Conservation (phyloP, 441 rosid species). For the Cnidoscolus chayamansa region DNA sequence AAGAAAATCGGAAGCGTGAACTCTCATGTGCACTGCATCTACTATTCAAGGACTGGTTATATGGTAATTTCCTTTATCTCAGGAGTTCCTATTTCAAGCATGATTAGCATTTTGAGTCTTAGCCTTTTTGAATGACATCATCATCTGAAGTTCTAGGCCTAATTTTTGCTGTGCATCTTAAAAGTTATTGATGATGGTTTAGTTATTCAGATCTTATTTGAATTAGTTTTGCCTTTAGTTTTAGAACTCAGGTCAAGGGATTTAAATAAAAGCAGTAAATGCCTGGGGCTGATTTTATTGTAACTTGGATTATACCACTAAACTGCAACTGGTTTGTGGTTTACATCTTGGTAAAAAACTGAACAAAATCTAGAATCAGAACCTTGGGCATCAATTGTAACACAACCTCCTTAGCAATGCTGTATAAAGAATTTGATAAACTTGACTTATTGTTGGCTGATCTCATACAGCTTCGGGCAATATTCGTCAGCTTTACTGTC, state of each 20-base stretch:
- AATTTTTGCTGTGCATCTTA: background rate
- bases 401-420: background rate
- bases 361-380: background rate
- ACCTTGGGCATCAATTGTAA: background rate
- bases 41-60: constrained; percentile 96
- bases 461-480: constrained; percentile 77
- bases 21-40: constrained; percentile 79
- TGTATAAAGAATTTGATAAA: background rate
- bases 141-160: background rate
- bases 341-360: background rate
- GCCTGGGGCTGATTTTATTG: background rate
- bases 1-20: constrained; percentile 83
- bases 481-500: constrained; percentile 94
- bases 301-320: background rate
- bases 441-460: background rate
- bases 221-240: background rate
- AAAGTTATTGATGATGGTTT: background rate
- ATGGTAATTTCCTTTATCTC: constrained; percentile 46
- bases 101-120: background rate
- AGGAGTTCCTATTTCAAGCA: background rate
- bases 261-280: background rate
- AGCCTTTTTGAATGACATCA: background rate
- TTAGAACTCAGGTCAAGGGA: background rate
- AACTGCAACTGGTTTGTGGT: background rate
- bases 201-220: background rate